Evolutionary conservation across 2,329 filamentous ascomycete genomes (phyloP), one percentile per base, ranked within the genome.

Genomic region (Dendryphion nanum): DNA sequence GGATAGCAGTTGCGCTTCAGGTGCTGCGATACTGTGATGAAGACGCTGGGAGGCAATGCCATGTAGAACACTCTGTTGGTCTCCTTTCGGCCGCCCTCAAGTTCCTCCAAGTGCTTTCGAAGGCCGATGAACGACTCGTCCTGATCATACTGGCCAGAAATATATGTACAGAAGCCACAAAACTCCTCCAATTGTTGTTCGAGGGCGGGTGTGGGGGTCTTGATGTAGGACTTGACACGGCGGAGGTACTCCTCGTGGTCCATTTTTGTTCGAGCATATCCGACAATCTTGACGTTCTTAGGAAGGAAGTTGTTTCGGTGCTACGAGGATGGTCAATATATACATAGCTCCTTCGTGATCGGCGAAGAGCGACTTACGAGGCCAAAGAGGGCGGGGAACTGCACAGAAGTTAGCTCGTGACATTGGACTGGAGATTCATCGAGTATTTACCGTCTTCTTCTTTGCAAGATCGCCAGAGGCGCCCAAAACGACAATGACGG

Each of bases 241-340:
- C 85, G 87, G 65, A 97, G 79, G 75, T 87, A 97, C 70, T 98
- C 93, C 50, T 89, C 83, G 62, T 91, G 89, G 74, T 97, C 90
- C 93, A 98, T 98, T 78, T 96, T 96, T 57, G 93, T 98, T 67
- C 93, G 85, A 59, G 93, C 93, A 88, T 98, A 98, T 76, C 93
- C 93, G 61, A 98, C 83, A 66, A 98, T 96, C 71, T 83, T 87
- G 72, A 95, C 89, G 70, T 94, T 89, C 73, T 95, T 95, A 59
- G 73, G 93, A 35, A 98, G 86, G 76, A 97, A 98, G 72, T 96
- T 91, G 77, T 98, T 98, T 66, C 93, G 89, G 76, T 91, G 95
- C 90, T 95, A 64, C 50, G 28, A 54, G 33, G 37, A n/a, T 40
- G 32, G 47, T 61, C 51, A 60, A 53, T 40, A 20, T 30, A n/a